Percentiles rank a stretch among this genome's conserved stretches.
phyloP scores from a whole-genome alignment of 2,329 filamentous ascomycete genomes.

The Xenoacremonium recifei region DNA sequence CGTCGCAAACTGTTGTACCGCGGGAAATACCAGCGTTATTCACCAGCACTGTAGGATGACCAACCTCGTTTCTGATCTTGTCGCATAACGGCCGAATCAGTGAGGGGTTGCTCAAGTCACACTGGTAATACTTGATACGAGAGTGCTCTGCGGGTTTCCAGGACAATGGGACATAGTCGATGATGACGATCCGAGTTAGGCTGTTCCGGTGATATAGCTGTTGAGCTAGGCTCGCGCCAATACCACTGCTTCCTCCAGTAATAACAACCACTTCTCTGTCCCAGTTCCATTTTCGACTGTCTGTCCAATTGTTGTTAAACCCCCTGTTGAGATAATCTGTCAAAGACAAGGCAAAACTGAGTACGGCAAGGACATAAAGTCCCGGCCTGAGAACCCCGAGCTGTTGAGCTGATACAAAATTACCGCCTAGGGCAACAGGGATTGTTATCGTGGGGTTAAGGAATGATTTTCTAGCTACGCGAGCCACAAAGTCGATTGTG shows the following conservation, averaged over 20 bases:
- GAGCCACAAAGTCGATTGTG: constrained; percentile 3
- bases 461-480: background rate
- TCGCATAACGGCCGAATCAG: constrained; percentile 28
- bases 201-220: constrained; percentile 24
- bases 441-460: constrained; percentile 1
- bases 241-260: constrained; percentile 54
- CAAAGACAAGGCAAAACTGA: background rate
- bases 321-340: constrained; percentile 2
- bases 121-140: constrained; percentile 30
- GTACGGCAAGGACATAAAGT: background rate
- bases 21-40: constrained; percentile 35
- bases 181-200: constrained; percentile 28
- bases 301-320: constrained; percentile 3
- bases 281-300: constrained; percentile 27
- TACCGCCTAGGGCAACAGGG: background rate
- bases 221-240: constrained; percentile 33
- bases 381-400: background rate
- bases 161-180: constrained; percentile 32
- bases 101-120: constrained; percentile 33
- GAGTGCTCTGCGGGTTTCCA: constrained; percentile 23
- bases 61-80: constrained; percentile 30
- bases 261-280: constrained; percentile 37
- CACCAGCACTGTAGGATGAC: constrained; percentile 36
- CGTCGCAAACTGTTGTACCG: constrained; percentile 27
- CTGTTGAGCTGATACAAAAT: background rate